Evolutionary conservation across 768 basidiomycete species (phyloP).

Genomic region (Crepidotus variabilis): DNA sequence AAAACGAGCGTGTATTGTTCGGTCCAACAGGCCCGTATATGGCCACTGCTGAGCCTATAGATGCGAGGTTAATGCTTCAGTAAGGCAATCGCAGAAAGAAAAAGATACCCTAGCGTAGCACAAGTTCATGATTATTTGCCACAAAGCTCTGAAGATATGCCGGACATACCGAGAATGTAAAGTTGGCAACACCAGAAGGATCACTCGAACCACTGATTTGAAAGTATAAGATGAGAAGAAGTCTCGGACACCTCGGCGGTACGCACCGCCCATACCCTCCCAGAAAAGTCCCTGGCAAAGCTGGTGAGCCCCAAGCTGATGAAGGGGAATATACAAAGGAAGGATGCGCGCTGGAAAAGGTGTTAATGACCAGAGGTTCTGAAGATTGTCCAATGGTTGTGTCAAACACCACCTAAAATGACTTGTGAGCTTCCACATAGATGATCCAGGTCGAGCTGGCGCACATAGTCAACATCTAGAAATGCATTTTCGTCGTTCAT

Average conservation of each 20-base stretch:
- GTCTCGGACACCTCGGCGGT: neutral
- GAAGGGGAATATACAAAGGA: slow-evolving; percentile 19
- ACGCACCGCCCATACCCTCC: slow-evolving; percentile 12
- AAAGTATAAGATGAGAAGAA: neutral
- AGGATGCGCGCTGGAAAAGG: slow-evolving; percentile 20
- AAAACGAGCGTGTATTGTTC: slow-evolving; percentile 1
- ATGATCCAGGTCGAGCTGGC: neutral
- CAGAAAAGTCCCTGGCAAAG: slow-evolving; percentile 5
- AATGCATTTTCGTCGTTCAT: slow-evolving; percentile 18
- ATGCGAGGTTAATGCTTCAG: slow-evolving; percentile 7
- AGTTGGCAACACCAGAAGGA: slow-evolving; percentile 3
- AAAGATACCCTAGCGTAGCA: neutral
- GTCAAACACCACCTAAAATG: slow-evolving; percentile 13
- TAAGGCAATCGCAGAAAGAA: neutral
- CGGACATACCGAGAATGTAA: slow-evolving; percentile 12
- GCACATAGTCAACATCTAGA: slow-evolving; percentile 38
- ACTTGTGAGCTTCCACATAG: neutral
- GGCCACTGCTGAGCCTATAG: slow-evolving; percentile 12
- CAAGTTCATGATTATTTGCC: neutral
- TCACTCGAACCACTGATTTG: slow-evolving; percentile 9
- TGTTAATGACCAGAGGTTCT: slow-evolving; percentile 20
- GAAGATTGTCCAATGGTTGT: slow-evolving; percentile 16
- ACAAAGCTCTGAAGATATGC: neutral
- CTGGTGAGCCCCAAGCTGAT: slow-evolving; percentile 11
- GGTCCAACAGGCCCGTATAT: slow-evolving; percentile 15